phyloP scores from a whole-genome alignment of 352 stramenopile species.

The Pythium plurisporium region DNA sequence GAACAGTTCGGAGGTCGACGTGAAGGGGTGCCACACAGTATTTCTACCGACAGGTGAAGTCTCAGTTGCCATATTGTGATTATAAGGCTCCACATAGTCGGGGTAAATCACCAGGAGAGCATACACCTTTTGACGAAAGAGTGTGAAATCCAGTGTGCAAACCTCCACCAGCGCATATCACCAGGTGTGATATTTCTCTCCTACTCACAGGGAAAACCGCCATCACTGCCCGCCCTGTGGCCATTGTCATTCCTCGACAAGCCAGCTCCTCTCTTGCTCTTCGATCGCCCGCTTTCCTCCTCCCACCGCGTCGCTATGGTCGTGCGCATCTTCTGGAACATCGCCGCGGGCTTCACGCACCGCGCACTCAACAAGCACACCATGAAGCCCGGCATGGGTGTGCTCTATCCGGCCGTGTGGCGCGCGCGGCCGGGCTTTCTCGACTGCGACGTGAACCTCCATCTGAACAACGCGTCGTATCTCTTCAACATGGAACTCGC shows the following conservation, averaged over 20 bases:
- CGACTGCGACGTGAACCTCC: constrained; percentile 83
- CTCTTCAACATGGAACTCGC: constrained; percentile 84
- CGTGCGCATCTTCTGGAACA: constrained; percentile 68
- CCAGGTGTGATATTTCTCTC: no score
- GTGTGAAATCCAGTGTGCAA: no score
- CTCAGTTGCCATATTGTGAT: no score
- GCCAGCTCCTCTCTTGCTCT: no score
- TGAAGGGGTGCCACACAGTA: not conserved
- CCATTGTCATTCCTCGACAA: no score
- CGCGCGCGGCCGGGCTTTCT: constrained; percentile 55
- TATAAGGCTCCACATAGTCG: no score
- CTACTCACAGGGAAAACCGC: no score
- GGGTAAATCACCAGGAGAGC: no score
- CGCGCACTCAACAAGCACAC: constrained; percentile 49
- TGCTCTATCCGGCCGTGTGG: constrained; percentile 69
- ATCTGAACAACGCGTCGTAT: constrained; percentile 84
- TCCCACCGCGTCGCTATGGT: constrained; percentile 34
- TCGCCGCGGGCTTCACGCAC: constrained; percentile 47
- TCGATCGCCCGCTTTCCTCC: no score
- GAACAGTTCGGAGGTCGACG: not conserved
- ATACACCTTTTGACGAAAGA: not conserved
- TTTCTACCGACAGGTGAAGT: not conserved
- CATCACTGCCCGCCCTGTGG: no score
- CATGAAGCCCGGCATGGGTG: constrained; percentile 44
- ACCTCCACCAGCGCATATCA: no score